These are phyloP conservation scores for Orychophragmus violaceus DNA, from an alignment of 345 rosid species.

Conservation along the genomic window DNA sequence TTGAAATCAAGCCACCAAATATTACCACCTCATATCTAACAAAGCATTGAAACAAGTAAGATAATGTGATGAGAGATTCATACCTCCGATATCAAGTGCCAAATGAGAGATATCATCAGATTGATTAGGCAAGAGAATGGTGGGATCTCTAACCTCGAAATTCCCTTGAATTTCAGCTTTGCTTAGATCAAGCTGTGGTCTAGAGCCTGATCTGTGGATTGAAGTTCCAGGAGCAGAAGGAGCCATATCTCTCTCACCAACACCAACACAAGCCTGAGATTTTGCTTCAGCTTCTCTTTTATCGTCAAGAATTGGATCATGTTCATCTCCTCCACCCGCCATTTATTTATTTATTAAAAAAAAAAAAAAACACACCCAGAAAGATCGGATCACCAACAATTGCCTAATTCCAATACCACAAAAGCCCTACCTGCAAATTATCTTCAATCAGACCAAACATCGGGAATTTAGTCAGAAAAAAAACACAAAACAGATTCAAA, in stretches of 20 bases:
- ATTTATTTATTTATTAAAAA: background rate
- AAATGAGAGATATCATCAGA: conserved; percentile 96
- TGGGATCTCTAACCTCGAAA: conserved; percentile 88
- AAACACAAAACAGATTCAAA: background rate
- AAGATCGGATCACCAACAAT: conserved; percentile 33
- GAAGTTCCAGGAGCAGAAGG: conserved; percentile 44
- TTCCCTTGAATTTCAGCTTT: conserved; percentile 95
- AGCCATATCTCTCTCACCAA: conserved; percentile 65
- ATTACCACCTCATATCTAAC: too few species aligned
- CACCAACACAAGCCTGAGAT: conserved; percentile 17
- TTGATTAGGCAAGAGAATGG: conserved; percentile 92
- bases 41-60: too few species aligned
- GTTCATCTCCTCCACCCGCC: conserved; percentile 22
- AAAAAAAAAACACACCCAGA: conserved; percentile 1
- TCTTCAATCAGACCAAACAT: background rate
- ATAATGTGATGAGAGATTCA: too few species aligned
- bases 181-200: conserved; percentile 96
- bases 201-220: conserved; percentile 82
- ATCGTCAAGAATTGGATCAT: conserved; percentile 41
- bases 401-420: conserved; percentile 19
- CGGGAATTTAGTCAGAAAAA: background rate
- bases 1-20: background rate
- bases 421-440: conserved; percentile 1
- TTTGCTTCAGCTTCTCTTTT: conserved; percentile 28
- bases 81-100: conserved; percentile 99